A percentile compares a stretch with the other conserved stretches of the same genome.
Conservation (phyloP, 2,329 filamentous ascomycete genomes). For the Aspergillus persii region DNA sequence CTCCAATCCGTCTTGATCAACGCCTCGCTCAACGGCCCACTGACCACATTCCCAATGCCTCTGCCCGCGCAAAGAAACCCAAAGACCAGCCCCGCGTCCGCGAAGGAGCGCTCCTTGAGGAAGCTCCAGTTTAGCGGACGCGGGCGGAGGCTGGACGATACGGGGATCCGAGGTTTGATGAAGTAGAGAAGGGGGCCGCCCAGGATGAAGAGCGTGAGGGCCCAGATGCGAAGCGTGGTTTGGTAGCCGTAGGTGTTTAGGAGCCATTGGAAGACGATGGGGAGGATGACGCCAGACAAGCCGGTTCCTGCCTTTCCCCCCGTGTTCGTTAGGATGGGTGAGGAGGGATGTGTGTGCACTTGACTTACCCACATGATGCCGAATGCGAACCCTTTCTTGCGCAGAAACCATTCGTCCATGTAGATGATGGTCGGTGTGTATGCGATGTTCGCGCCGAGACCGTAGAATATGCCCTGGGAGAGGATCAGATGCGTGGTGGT, state of each 20-base stretch:
- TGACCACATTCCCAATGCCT: conserved; percentile 52
- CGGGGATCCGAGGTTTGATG: conserved; percentile 44
- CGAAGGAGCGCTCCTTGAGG: conserved; percentile 36
- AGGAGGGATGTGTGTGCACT: background rate
- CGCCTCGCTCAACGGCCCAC: conserved; percentile 52
- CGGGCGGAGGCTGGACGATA: conserved; percentile 21
- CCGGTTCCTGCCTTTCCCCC: conserved; percentile 34
- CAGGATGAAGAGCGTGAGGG: conserved; percentile 28
- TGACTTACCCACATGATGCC: conserved; percentile 43
- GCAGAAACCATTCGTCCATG: conserved; percentile 53
- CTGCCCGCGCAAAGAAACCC: conserved; percentile 49
- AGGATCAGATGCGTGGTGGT: conserved; percentile 25
- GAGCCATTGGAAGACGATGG: conserved; percentile 45
- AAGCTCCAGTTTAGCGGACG: conserved; percentile 43
- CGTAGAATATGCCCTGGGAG: conserved; percentile 34
- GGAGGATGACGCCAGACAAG: conserved; percentile 45
- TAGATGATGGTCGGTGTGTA: conserved; percentile 49
- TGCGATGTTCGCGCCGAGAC: conserved; percentile 48
- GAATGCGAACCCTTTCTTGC: conserved; percentile 44
- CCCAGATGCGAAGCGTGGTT: conserved; percentile 46
- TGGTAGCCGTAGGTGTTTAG: conserved; percentile 43
- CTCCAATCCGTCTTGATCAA: conserved; percentile 20
- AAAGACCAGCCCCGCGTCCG: conserved; percentile 51
- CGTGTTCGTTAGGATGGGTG: background rate
- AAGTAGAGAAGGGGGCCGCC: conserved; percentile 31